These are phyloP conservation scores for Scheffersomyces stambukii DNA, from an alignment of 1,139 yeast genomes.

Conservation along the genomic window DNA sequence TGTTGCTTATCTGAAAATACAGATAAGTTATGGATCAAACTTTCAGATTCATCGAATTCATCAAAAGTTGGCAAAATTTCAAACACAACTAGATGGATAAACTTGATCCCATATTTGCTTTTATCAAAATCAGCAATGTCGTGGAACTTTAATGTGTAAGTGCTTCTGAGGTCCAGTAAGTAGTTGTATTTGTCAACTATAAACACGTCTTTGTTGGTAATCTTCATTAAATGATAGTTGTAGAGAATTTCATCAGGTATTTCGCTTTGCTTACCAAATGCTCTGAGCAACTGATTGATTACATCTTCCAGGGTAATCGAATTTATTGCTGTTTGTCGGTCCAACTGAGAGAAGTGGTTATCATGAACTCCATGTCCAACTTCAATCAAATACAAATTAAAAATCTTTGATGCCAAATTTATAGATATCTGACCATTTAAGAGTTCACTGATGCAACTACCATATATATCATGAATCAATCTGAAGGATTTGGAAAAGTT, in stretches of 20 bases:
- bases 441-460: conserved; percentile 18
- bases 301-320: conserved; percentile 22
- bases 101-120: conserved; percentile 19
- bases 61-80: conserved; percentile 33
- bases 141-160: conserved; percentile 6
- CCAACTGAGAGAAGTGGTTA: conserved; percentile 11
- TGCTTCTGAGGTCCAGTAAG: conserved; percentile 12
- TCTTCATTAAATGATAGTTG: conserved; percentile 28
- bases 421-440: conserved; percentile 24
- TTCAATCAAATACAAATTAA: conserved; percentile 34
- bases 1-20: conserved; percentile 16
- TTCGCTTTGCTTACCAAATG: conserved; percentile 11
- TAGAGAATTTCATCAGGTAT: conserved; percentile 34
- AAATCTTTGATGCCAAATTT: conserved; percentile 28
- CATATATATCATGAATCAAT: conserved; percentile 22
- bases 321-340: conserved; percentile 14
- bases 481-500: conserved; percentile 32
- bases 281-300: conserved; percentile 6
- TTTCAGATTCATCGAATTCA: conserved; percentile 24
- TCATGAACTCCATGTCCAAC: conserved; percentile 27
- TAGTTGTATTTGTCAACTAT: conserved; percentile 11
- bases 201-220: conserved; percentile 16
- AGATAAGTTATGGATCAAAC: conserved; percentile 21
- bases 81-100: conserved; percentile 32
- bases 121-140: conserved; percentile 4